Evolutionary conservation across 306 rosid species (phyloP).

Genomic region (Mimosa pudica): DNA sequence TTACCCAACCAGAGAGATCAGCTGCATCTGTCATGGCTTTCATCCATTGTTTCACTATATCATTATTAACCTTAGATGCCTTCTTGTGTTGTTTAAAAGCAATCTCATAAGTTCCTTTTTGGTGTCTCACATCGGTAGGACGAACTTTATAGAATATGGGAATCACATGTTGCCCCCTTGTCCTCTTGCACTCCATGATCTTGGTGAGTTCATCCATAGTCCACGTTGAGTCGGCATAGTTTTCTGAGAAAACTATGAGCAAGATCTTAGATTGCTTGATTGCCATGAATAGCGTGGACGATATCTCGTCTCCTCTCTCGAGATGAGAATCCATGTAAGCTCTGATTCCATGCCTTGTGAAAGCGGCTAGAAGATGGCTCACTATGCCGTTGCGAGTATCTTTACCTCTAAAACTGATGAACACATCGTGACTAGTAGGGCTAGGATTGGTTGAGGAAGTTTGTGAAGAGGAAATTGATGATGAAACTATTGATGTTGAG

Average conservation of each 20-base stretch:
- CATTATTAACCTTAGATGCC: not conserved
- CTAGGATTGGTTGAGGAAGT: not conserved
- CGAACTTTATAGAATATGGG: constrained; percentile 37
- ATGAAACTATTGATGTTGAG: not conserved
- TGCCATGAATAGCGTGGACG: not conserved
- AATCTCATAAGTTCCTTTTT: constrained; percentile 23
- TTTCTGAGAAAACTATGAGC: not conserved
- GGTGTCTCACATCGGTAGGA: constrained; percentile 34
- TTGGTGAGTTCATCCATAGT: not conserved
- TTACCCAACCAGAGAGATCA: not conserved
- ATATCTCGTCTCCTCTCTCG: constrained; percentile 5
- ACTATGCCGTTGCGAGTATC: not conserved
- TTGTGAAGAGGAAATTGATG: not conserved
- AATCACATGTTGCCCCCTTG: constrained; percentile 16
- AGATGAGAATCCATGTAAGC: not conserved
- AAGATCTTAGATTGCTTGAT: not conserved
- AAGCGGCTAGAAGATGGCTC: not conserved
- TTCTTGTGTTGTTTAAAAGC: not conserved
- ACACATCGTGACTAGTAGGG: not conserved
- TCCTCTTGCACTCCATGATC: constrained; percentile 35
- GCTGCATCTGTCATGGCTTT: not conserved
- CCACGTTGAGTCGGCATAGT: not conserved
- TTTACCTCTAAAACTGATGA: not conserved
- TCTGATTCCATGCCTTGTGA: not conserved
- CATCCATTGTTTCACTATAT: not conserved